Base-by-base conservation (phyloP, 306 rosid species). In the Coriaria nepalensis region DNA sequence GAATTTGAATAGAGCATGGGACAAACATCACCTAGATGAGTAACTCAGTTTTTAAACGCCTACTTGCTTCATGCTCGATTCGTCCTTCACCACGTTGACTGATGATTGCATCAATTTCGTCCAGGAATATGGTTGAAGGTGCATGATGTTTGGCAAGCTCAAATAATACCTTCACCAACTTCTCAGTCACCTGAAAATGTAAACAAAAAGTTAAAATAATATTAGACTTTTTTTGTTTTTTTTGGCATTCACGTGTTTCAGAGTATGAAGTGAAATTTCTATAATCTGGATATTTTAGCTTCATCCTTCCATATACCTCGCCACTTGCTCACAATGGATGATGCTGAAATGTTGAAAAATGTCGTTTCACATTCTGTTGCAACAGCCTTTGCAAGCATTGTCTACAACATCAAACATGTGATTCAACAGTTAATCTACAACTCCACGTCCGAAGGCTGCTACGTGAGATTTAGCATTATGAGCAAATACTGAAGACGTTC, bases 311-410 rank as follows among this genome's bases (percentile, higher is more conserved):
- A n/a, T 92, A 40, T 90, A 71, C 95, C 98, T 53, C 98, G 95
- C 98, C 98, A 90, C 74, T 90, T 90, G 82, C 98, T 90, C 82
- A 90, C 95, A 61, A 90, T 73, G 49, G 98, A 90, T 0, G 98
- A 90, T 35, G 98, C 98, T 42, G 98, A 90, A 71, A 90, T 90
- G 67, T 85, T 85, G 73, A 90, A 90, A 82, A 90, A 90, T 40
- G 98, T 90, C 59, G 98, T 90, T 35, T 90, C 79, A 79, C 98
- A 85, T 73, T 90, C 98, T 49, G 98, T 90, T 55, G 98, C 98
- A 48, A 90, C 92, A 49, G 98, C 98, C 78, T 90, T 90, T 40
- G 98, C 98, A 61, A 90, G 98, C 98, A 90, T 85, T 50, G 98
- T 90, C 98, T 90, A 80, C 72, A 73, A 59, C 37, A 52, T 60